A percentile compares a stretch with the other conserved stretches of the same genome.
Evolutionary conservation across 2,329 filamentous ascomycete genomes (phyloP).

Genomic region (Emericellopsis atlantica): DNA sequence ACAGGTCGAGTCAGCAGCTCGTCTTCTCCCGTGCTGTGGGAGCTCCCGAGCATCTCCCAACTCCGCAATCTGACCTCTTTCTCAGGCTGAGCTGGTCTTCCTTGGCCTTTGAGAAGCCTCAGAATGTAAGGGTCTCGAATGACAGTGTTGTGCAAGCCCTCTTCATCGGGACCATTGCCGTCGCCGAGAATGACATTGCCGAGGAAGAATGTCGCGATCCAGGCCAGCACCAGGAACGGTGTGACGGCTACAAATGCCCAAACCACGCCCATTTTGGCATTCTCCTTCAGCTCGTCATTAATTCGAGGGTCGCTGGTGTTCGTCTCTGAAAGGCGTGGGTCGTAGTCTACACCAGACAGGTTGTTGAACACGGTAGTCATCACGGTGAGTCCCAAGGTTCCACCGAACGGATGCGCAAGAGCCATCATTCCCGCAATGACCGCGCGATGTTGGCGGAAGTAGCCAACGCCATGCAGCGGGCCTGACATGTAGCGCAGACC

Average conservation of each 20-base stretch:
- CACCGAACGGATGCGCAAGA: slow-evolving; percentile 49
- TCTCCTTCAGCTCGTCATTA: slow-evolving; percentile 9
- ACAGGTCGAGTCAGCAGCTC: no score
- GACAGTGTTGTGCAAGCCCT: slow-evolving; percentile 11
- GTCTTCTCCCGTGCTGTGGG: not conserved
- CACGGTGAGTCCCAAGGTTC: slow-evolving; percentile 51
- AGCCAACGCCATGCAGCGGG: slow-evolving; percentile 48
- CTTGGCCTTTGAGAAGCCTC: slow-evolving; percentile 8
- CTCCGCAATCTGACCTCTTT: slow-evolving; percentile 7
- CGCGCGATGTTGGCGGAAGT: slow-evolving; percentile 45
- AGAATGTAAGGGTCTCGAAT: slow-evolving; percentile 17
- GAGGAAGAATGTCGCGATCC: slow-evolving; percentile 12
- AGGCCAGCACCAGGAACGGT: slow-evolving; percentile 36
- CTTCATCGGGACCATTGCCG: slow-evolving; percentile 11
- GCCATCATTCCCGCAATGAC: slow-evolving; percentile 46
- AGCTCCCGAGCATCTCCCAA: not conserved
- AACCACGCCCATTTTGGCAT: slow-evolving; percentile 39
- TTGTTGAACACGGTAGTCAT: slow-evolving; percentile 63
- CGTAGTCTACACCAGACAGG: slow-evolving; percentile 15
- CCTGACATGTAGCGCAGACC: slow-evolving; percentile 54
- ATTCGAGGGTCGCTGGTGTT: slow-evolving; percentile 5
- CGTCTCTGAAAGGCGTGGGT: slow-evolving; percentile 11
- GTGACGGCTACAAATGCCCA: slow-evolving; percentile 52
- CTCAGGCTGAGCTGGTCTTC: slow-evolving; percentile 1
- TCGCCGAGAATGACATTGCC: slow-evolving; percentile 18